Percentiles rank a stretch among this genome's conserved stretches.
These are phyloP conservation scores for Hirschfeldia incana DNA, from an alignment of 345 rosid genomes.

Conservation along the genomic window DNA sequence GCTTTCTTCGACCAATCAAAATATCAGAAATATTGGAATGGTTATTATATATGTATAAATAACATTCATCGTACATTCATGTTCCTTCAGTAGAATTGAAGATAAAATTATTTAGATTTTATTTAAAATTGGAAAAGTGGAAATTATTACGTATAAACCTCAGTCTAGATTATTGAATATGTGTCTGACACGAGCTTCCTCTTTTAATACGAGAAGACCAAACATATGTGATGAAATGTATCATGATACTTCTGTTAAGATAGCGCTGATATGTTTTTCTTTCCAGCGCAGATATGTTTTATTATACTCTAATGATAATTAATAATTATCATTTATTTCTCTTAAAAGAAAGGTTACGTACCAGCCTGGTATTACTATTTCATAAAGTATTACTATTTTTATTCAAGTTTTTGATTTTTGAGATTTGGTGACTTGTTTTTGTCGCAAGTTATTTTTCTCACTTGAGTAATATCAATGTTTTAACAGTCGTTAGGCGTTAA, in stretches of 20 bases:
- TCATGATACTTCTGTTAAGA: background rate
- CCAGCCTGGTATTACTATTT: background rate
- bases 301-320: background rate
- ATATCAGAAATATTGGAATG: background rate
- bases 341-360: background rate
- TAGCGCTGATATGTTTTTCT: too few relatives aligned
- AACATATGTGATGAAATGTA: background rate
- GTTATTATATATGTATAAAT: background rate
- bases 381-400: too few relatives aligned
- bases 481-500: too few relatives aligned
- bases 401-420: background rate
- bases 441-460: background rate
- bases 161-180: background rate
- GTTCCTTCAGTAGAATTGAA: background rate
- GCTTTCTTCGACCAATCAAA: background rate
- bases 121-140: background rate
- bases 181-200: slow-evolving; percentile 17
- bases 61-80: background rate
- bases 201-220: slow-evolving; percentile 16
- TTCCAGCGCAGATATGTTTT: background rate
- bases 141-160: background rate
- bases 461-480: too few relatives aligned
- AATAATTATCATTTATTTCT: background rate
- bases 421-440: background rate
- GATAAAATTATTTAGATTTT: background rate